Percentiles rank a stretch among this genome's conserved stretches.
phyloP scores from a whole-genome alignment of 2,329 filamentous ascomycete genomes.

The Fusarium equiseti region DNA sequence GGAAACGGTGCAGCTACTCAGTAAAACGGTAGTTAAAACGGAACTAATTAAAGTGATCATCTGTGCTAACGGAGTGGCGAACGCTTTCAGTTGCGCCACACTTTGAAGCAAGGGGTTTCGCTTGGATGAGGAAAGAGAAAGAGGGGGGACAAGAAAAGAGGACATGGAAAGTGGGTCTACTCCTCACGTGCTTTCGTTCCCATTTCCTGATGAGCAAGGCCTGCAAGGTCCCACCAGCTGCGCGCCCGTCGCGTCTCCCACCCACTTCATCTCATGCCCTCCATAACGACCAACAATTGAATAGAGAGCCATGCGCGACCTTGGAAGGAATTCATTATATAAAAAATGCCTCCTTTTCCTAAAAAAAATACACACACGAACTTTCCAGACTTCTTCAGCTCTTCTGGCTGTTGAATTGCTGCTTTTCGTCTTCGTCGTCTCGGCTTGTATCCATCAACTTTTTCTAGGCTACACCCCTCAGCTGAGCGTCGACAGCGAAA shows the following conservation, averaged over 20 bases:
- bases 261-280: slow-evolving; percentile 56
- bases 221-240: slow-evolving; percentile 50
- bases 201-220: slow-evolving; percentile 52
- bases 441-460: slow-evolving; percentile 24
- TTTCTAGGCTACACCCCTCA: slow-evolving; percentile 44
- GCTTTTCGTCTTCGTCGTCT: slow-evolving; percentile 17
- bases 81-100: slow-evolving; percentile 22
- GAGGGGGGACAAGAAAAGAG: slow-evolving; percentile 33
- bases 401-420: slow-evolving; percentile 41
- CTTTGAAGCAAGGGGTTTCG: slow-evolving; percentile 30
- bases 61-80: slow-evolving; percentile 17
- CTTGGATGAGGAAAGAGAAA: neutral
- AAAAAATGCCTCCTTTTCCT: slow-evolving; percentile 21
- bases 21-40: slow-evolving; percentile 37
- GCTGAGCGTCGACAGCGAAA: slow-evolving; percentile 42
- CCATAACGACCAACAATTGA: slow-evolving; percentile 42
- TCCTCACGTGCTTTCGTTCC: slow-evolving; percentile 60
- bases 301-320: slow-evolving; percentile 43
- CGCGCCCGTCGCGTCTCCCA: slow-evolving; percentile 60
- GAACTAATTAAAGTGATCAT: neutral
- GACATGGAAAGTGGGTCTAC: slow-evolving; percentile 23
- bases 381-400: slow-evolving; percentile 42
- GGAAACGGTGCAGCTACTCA: neutral
- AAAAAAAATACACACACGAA: neutral
- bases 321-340: slow-evolving; percentile 39